Evolutionary conservation across 768 basidiomycete species (phyloP).

Genomic region (Hypholoma fasciculare): DNA sequence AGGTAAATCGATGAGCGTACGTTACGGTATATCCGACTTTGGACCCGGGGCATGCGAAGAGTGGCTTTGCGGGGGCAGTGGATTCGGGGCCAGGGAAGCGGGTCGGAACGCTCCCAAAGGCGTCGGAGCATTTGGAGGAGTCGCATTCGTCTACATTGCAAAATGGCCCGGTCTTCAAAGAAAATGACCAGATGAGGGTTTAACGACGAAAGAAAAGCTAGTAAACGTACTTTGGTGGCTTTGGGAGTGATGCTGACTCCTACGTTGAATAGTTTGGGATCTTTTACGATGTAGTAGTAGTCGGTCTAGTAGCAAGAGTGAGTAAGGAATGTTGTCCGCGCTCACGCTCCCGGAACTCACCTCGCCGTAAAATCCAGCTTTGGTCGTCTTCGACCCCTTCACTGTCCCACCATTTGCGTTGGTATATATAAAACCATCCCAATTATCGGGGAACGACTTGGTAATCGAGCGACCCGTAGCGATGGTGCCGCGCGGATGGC

Average conservation of each 20-base stretch:
- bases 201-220: not conserved
- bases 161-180: slow-evolving; percentile 17
- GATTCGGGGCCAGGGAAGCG: slow-evolving; percentile 19
- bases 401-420: slow-evolving; percentile 23
- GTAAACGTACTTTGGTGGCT: slow-evolving; percentile 8
- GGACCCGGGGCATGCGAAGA: slow-evolving; percentile 20
- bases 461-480: slow-evolving; percentile 5
- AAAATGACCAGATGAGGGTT: not conserved
- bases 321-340: not conserved
- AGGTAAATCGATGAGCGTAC: slow-evolving; percentile 12
- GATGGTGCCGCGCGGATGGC: slow-evolving; percentile 17
- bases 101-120: slow-evolving; percentile 24
- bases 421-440: slow-evolving; percentile 25
- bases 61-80: slow-evolving; percentile 17
- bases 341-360: slow-evolving; percentile 8
- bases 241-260: slow-evolving; percentile 24
- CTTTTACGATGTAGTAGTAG: slow-evolving; percentile 31
- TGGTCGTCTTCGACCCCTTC: slow-evolving; percentile 20
- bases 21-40: slow-evolving; percentile 25
- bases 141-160: slow-evolving; percentile 23
- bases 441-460: slow-evolving; percentile 16
- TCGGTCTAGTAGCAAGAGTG: slow-evolving; percentile 11
- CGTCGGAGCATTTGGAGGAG: slow-evolving; percentile 18
- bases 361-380: slow-evolving; percentile 23
- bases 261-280: slow-evolving; percentile 24